Percentiles rank a stretch among this genome's conserved stretches.
Evolutionary conservation across 2,329 filamentous ascomycete species (phyloP).

Genomic region (Phoma herbarum): DNA sequence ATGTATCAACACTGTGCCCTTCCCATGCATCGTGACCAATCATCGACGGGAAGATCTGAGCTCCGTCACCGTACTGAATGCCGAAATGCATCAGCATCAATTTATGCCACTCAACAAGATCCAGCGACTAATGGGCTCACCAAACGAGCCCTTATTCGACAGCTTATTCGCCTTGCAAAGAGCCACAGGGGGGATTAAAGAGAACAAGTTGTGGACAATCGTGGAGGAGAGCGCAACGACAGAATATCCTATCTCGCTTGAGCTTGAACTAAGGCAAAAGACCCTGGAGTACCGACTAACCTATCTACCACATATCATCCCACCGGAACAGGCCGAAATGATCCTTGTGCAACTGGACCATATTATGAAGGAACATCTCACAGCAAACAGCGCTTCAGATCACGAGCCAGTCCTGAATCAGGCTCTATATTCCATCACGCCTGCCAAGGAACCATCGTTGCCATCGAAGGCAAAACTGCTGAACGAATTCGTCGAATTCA

Average conservation of each 20-base stretch:
- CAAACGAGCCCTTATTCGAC: conserved; percentile 77
- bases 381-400: conserved; percentile 54
- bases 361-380: conserved; percentile 67
- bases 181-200: conserved; percentile 37
- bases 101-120: conserved; percentile 75
- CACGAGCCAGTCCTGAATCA: conserved; percentile 49
- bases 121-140: conserved; percentile 73
- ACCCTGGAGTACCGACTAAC: conserved; percentile 71
- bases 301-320: conserved; percentile 70
- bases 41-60: conserved; percentile 67
- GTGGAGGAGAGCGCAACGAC: conserved; percentile 72
- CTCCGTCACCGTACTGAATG: conserved; percentile 72
- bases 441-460: conserved; percentile 67
- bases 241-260: conserved; percentile 83
- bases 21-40: conserved; percentile 65
- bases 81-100: conserved; percentile 72
- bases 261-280: conserved; percentile 69
- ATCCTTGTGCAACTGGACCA: conserved; percentile 77
- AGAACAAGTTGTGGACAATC: conserved; percentile 64
- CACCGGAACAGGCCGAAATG: conserved; percentile 70
- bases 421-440: conserved; percentile 70
- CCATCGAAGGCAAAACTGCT: conserved; percentile 68
- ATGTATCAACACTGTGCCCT: conserved; percentile 82
- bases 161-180: conserved; percentile 87
- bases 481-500: conserved; percentile 79